Percentiles rank a stretch among this genome's conserved stretches.
phyloP scores from a whole-genome alignment of 2,329 filamentous ascomycete genomes.

The Verticillium tricorpus region DNA sequence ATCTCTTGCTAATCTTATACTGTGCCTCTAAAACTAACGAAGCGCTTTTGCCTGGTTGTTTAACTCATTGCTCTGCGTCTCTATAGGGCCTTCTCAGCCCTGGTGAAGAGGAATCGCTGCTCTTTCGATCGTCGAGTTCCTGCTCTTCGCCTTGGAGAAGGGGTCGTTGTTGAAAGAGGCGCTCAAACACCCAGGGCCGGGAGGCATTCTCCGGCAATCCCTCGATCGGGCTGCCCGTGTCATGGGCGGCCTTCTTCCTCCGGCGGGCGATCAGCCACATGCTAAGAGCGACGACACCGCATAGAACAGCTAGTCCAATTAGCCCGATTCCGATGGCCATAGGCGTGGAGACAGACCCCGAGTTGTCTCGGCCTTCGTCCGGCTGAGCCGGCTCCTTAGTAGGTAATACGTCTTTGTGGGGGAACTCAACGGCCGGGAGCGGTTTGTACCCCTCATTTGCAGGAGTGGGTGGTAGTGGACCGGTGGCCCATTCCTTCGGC shows the following conservation, averaged over 20 bases:
- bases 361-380: neutral
- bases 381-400: neutral
- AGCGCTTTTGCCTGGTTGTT: neutral
- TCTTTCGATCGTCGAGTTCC: neutral
- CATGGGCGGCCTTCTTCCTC: neutral
- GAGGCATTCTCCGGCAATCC: neutral
- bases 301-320: neutral
- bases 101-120: neutral
- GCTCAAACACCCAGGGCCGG: neutral
- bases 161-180: neutral
- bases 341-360: neutral
- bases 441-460: constrained; percentile 25
- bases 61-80: neutral
- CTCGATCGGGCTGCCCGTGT: neutral
- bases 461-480: constrained; percentile 57
- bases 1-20: neutral
- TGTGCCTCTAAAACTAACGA: too few relatives aligned
- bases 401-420: neutral
- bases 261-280: neutral
- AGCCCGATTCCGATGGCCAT: neutral
- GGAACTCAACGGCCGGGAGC: neutral
- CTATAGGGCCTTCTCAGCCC: neutral
- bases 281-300: neutral
- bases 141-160: neutral
- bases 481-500: constrained; percentile 53